Conservation (phyloP, 768 basidiomycete species). For the Suillus subalutaceus region DNA sequence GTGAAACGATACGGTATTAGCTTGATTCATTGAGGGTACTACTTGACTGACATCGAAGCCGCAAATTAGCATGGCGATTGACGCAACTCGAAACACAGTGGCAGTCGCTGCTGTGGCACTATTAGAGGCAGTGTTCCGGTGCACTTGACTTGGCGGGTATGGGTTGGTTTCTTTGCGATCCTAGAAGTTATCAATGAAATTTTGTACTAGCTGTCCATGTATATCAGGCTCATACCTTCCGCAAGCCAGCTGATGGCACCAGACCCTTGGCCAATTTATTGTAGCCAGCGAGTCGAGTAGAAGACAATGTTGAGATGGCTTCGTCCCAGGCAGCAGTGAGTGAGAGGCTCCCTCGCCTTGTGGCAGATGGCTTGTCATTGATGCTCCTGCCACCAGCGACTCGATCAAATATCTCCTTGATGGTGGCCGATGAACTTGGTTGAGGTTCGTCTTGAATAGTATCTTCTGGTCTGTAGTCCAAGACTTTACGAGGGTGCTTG, state of each 20-base stretch:
- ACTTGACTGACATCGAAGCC: neutral
- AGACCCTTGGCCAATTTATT: slow-evolving; percentile 6
- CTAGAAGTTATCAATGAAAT: neutral
- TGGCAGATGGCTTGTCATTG: neutral
- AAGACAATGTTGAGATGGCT: neutral
- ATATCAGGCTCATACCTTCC: slow-evolving; percentile 3
- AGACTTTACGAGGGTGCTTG: neutral
- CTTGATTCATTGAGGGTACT: neutral
- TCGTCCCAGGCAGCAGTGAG: neutral
- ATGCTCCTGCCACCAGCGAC: neutral
- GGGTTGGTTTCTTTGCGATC: neutral
- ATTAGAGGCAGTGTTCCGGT: neutral
- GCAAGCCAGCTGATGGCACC: neutral
- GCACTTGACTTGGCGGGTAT: neutral
- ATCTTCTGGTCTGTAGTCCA: neutral
- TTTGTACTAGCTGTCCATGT: neutral
- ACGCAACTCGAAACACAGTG: neutral
- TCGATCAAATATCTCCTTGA: neutral
- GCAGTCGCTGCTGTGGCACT: neutral
- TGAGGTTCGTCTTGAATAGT: neutral
- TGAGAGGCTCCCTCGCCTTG: neutral
- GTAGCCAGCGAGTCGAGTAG: neutral
- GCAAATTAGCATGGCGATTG: neutral
- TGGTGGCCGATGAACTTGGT: neutral
- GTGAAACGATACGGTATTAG: neutral